Evolutionary conservation across 148 eudicot species (phyloP).

Genomic region (Cornus controversa): DNA sequence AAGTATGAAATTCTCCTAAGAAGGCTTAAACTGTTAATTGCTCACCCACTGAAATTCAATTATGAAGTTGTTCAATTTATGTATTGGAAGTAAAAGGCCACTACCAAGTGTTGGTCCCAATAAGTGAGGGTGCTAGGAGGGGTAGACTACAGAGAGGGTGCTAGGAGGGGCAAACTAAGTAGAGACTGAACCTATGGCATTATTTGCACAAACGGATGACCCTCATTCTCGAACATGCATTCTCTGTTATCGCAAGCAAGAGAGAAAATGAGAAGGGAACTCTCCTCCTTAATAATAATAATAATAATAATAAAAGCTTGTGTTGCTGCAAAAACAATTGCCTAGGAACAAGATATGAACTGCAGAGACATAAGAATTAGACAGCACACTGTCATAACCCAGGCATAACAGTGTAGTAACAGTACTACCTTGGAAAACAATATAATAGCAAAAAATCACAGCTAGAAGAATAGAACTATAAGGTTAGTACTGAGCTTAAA

Average conservation of each 20-base stretch:
- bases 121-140: too few relatives aligned
- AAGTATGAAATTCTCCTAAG: background rate
- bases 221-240: too few relatives aligned
- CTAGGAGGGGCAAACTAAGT: too few relatives aligned
- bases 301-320: background rate
- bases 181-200: too few relatives aligned
- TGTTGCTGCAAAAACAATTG: background rate
- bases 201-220: too few relatives aligned
- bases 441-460: background rate
- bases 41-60: background rate
- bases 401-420: background rate
- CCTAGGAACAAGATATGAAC: background rate
- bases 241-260: background rate
- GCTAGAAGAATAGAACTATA: background rate
- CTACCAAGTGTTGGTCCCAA: too few relatives aligned
- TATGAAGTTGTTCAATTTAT: too few relatives aligned
- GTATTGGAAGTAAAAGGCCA: too few relatives aligned
- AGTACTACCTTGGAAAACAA: background rate
- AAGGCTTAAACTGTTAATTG: background rate
- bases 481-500: background rate
- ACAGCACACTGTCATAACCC: background rate
- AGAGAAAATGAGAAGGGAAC: slow-evolving; percentile 3
- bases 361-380: background rate
- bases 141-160: too few relatives aligned
- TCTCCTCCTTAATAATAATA: background rate